Conservation (phyloP, 2,329 filamentous ascomycete species). For the Sporothrix luriei region DNA sequence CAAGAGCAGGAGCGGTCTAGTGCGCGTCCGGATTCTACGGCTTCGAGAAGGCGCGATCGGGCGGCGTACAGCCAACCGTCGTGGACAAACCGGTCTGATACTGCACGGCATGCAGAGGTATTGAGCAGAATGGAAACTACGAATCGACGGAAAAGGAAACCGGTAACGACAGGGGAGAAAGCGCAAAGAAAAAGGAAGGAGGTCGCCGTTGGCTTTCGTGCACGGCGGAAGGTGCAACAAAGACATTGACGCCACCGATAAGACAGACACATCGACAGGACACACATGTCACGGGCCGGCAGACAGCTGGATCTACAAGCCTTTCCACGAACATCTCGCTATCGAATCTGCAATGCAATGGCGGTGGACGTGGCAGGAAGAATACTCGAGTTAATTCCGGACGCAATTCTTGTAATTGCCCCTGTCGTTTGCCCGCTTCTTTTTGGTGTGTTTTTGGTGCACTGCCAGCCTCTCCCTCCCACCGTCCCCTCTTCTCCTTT, state of each 20-base stretch:
- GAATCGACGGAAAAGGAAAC: constrained; percentile 23
- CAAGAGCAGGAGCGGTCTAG: no score
- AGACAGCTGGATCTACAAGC: not conserved
- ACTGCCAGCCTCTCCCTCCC: not conserved
- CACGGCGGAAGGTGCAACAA: constrained; percentile 24
- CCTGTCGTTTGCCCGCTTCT: not conserved
- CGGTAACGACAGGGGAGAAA: not conserved
- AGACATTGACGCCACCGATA: constrained; percentile 1
- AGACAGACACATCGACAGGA: not conserved
- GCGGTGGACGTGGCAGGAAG: not conserved
- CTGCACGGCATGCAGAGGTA: no score
- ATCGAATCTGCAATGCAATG: constrained; percentile 20
- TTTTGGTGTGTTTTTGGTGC: not conserved
- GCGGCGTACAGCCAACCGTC: no score
- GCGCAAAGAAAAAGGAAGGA: not conserved
- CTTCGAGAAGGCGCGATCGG: no score
- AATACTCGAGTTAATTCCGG: not conserved
- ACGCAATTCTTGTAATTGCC: constrained; percentile 2
- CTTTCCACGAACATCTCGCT: constrained; percentile 4
- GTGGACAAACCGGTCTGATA: no score
- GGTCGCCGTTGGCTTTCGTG: not conserved
- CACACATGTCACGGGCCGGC: not conserved
- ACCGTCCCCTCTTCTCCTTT: not conserved
- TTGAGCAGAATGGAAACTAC: not conserved
- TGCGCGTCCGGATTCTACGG: no score